Conservation (phyloP, 2,329 filamentous ascomycete species). For the Trichoderma sp. region DNA sequence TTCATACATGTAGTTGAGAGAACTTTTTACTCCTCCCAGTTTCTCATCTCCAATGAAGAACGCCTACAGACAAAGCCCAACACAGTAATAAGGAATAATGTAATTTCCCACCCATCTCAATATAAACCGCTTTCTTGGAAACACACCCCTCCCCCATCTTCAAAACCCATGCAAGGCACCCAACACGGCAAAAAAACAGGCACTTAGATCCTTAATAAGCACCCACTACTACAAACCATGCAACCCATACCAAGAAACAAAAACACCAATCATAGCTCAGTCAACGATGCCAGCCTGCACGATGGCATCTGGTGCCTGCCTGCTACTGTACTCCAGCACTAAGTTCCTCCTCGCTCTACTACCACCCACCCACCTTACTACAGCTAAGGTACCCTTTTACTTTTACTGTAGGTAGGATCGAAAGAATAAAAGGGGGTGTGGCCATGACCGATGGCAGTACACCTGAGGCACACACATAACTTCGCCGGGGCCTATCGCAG, state of each 20-base stretch:
- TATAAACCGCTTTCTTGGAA: neutral
- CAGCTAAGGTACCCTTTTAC: neutral
- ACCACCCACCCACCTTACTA: neutral
- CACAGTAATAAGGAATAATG: too few species aligned
- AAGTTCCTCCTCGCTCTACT: neutral
- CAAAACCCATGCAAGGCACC: constrained; percentile 9
- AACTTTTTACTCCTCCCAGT: neutral
- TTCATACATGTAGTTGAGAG: neutral
- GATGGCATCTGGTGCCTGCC: neutral
- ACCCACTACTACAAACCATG: neutral
- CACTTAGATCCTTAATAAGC: neutral
- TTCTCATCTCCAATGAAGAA: neutral
- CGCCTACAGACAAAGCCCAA: neutral
- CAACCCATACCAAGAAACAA: neutral
- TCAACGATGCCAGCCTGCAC: neutral
- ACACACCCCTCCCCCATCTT: neutral
- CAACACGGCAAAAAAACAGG: neutral
- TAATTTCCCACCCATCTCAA: neutral
- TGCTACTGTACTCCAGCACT: neutral
- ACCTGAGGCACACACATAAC: neutral
- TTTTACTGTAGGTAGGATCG: neutral
- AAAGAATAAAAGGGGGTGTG: neutral
- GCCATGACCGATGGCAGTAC: neutral
- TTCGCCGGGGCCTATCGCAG: neutral
- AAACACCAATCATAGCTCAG: neutral